Conservation (phyloP, 768 basidiomycete genomes). For the Rhodotorula paludigena region DNA sequence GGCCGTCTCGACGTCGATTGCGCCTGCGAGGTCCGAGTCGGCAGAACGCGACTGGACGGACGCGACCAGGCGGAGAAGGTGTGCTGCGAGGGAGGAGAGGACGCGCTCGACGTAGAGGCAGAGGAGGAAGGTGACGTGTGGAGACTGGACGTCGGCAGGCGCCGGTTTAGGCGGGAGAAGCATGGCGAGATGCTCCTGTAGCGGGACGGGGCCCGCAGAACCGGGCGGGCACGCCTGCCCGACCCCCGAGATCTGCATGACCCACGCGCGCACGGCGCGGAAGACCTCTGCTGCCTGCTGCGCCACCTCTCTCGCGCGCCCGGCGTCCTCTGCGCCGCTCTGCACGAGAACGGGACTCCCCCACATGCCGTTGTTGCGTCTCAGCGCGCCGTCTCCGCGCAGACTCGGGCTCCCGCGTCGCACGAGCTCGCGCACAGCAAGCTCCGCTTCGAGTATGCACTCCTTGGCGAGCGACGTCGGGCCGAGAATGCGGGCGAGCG, state of each 20-base stretch:
- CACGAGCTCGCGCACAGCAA: constrained; percentile 76
- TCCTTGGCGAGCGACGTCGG: constrained; percentile 83
- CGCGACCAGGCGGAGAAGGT: constrained; percentile 60
- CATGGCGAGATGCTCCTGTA: background rate
- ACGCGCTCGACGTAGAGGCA: constrained; percentile 29
- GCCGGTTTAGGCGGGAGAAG: constrained; percentile 9
- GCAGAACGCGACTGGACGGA: constrained; percentile 81
- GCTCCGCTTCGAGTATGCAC: constrained; percentile 83
- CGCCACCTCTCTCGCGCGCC: background rate
- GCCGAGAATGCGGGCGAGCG: constrained; percentile 63
- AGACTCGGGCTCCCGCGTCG: constrained; percentile 41
- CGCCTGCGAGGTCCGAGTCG: constrained; percentile 54
- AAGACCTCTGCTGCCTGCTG: constrained; percentile 41
- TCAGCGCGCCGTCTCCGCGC: constrained; percentile 59
- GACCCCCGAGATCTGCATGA: constrained; percentile 63
- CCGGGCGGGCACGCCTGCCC: constrained; percentile 55
- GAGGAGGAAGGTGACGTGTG: constrained; percentile 19
- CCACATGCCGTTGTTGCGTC: constrained; percentile 1
- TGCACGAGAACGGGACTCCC: background rate
- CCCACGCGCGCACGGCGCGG: constrained; percentile 51
- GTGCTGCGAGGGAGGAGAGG: constrained; percentile 64
- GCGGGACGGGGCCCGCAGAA: constrained; percentile 16
- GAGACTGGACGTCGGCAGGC: constrained; percentile 7
- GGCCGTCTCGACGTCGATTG: constrained; percentile 77
- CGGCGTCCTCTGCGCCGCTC: background rate